Evolutionary conservation across 2,329 filamentous ascomycete genomes (phyloP).

Genomic region (Falciphora oryzae): DNA sequence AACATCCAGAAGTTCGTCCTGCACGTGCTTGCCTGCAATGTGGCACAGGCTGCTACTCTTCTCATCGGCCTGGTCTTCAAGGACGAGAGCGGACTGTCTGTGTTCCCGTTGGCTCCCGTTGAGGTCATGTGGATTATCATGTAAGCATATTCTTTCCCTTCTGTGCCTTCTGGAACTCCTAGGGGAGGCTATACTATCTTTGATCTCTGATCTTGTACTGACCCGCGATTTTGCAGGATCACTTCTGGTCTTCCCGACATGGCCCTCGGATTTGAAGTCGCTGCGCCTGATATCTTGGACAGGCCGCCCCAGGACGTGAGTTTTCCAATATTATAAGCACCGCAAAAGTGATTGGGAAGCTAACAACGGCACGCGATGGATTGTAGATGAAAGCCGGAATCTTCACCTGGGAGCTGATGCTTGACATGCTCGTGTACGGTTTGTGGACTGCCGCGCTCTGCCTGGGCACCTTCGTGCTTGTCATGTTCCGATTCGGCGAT

Average conservation of each 20-base stretch:
- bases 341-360: neutral
- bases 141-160: slow-evolving; percentile 19
- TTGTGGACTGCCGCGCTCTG: slow-evolving; percentile 12
- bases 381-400: slow-evolving; percentile 39
- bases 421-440: slow-evolving; percentile 56
- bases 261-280: slow-evolving; percentile 60
- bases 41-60: slow-evolving; percentile 56
- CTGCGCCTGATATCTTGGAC: slow-evolving; percentile 55
- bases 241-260: slow-evolving; percentile 62
- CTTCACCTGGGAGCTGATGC: slow-evolving; percentile 52
- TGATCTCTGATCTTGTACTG: neutral
- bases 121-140: slow-evolving; percentile 68
- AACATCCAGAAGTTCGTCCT: slow-evolving; percentile 63
- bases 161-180: neutral
- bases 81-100: slow-evolving; percentile 50
- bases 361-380: neutral
- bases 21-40: slow-evolving; percentile 54
- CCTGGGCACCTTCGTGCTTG: slow-evolving; percentile 9
- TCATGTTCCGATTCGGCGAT: slow-evolving; percentile 34
- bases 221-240: slow-evolving; percentile 25
- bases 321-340: neutral
- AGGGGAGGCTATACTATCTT: neutral
- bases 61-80: slow-evolving; percentile 62
- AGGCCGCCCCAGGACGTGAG: slow-evolving; percentile 40
- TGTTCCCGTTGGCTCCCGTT: slow-evolving; percentile 61